phyloP scores from a whole-genome alignment of 257 asterid genomes.

The Petunia axillaris region DNA sequence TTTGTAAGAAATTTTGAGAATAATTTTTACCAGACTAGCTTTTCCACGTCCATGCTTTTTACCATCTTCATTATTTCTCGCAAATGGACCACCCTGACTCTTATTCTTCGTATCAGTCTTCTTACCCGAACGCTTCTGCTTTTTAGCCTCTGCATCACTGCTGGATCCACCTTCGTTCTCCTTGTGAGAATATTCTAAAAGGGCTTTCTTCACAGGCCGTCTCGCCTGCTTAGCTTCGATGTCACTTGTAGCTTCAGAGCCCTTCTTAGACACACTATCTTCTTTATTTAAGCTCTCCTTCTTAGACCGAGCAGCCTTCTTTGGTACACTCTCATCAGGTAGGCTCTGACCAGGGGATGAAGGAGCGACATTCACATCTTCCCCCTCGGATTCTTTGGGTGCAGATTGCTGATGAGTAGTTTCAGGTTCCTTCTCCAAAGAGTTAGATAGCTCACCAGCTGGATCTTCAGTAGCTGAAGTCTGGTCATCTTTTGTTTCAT shows the following conservation, averaged over 20 bases:
- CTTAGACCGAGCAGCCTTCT: slow-evolving; percentile 39
- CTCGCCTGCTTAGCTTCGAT: slow-evolving; percentile 39
- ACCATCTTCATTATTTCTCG: slow-evolving; percentile 40
- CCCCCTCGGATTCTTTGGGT: slow-evolving; percentile 52
- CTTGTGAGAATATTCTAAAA: slow-evolving; percentile 41
- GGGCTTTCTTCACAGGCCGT: slow-evolving; percentile 34
- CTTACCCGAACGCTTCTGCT: slow-evolving; percentile 40
- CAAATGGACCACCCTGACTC: slow-evolving; percentile 40
- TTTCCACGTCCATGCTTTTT: slow-evolving; percentile 60
- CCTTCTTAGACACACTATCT: slow-evolving; percentile 50
- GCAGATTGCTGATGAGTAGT: slow-evolving; percentile 40
- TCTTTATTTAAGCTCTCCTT: slow-evolving; percentile 46
- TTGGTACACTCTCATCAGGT: slow-evolving; percentile 46
- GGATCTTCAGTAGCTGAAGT: slow-evolving; percentile 45
- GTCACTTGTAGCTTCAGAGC: slow-evolving; percentile 50
- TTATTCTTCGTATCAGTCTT: slow-evolving; percentile 39
- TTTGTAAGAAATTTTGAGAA: slow-evolving; percentile 45
- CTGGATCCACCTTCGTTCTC: slow-evolving; percentile 50
- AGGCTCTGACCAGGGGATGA: slow-evolving; percentile 53
- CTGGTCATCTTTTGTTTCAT: slow-evolving; percentile 39
- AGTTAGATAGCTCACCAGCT: slow-evolving; percentile 46
- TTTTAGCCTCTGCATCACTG: slow-evolving; percentile 56
- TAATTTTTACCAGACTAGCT: slow-evolving; percentile 47
- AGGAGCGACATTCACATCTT: slow-evolving; percentile 51
- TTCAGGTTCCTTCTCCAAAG: slow-evolving; percentile 46